Base-by-base conservation (phyloP, 495 filamentous ascomycete species). In the Sabuloglossum arenarium region DNA sequence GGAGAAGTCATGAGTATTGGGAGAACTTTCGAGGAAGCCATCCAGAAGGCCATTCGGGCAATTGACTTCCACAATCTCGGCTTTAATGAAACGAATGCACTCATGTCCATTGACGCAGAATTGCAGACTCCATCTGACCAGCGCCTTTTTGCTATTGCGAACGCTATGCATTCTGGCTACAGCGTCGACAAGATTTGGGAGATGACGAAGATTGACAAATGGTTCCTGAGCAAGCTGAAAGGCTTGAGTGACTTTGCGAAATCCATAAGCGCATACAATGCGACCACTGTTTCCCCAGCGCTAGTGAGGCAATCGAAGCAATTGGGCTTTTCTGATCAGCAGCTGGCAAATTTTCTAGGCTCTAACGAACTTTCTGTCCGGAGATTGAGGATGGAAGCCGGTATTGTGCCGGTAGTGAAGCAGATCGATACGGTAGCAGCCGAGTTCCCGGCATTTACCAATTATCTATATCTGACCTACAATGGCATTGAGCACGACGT, bases 1-100 rank as follows among this genome's bases (percentile, higher is more conserved):
- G 91, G 91, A 62, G 91, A 98, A 67, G 91, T 98, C 56, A 97
- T 98, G 91, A 88, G 84, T 62, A 96, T 98, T 63, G 91, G 91
- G 56, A 74, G 91, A 59, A 93, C 87, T 0, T 98, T 98, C 58
- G 91, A 98, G 68, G 91, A 98, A 70, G 91, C 91, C 14, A 95
- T 98, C 34, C 91, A 98, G 65, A 98, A 98, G 67, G 91, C 91
- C 25, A 98, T 98, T 62, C 80, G 91, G 30, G 81, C 87, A 24
- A 86, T 97, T 56, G 91, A 98, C 67, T 89, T 83, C 73, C 80
- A 89, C 71, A 98, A 98, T 63, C 75, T 94, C 14, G 91, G 91
- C 5, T 98, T 95, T 75, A 91, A 85, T 62, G 86, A 89, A 64
- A 96, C 90, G 1, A 73, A 76, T 57, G 91, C 91, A 0, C 77